phyloP scores from a whole-genome alignment of 768 basidiomycete species.

The Tricholoma bakamatsutake region DNA sequence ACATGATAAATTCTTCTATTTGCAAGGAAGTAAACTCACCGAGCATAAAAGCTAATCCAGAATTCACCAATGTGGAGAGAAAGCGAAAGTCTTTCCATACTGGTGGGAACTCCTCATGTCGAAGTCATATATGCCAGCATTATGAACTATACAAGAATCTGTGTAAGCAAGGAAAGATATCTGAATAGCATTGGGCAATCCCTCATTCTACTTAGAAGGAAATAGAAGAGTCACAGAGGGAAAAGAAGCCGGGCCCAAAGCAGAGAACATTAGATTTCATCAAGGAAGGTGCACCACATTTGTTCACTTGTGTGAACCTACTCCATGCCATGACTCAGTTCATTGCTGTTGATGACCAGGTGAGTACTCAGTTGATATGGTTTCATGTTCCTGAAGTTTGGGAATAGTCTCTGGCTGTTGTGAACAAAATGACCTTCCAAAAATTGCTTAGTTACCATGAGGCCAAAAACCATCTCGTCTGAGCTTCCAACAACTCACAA shows the following conservation, averaged over 20 bases:
- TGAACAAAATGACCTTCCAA: not conserved
- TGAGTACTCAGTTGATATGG: not conserved
- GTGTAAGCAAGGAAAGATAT: not conserved
- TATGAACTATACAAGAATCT: not conserved
- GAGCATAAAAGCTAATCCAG: not conserved
- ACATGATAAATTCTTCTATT: not conserved
- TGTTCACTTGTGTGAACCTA: constrained; percentile 5
- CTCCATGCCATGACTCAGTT: constrained; percentile 7
- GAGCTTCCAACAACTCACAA: constrained; percentile 6
- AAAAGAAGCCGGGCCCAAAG: not conserved
- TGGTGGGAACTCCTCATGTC: not conserved
- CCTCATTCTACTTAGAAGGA: not conserved
- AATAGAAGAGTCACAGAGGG: not conserved
- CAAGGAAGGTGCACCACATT: not conserved
- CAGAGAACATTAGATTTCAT: not conserved
- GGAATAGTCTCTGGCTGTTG: constrained; percentile 1
- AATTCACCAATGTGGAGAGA: not conserved
- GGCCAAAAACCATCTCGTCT: not conserved
- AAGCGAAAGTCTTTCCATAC: not conserved
- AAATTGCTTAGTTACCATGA: constrained; percentile 2
- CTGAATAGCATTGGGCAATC: not conserved
- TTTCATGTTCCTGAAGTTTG: not conserved
- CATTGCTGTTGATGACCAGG: constrained; percentile 12
- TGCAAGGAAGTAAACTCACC: not conserved
- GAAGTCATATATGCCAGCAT: not conserved